Base-by-base conservation (phyloP, 805 yeast species). In the Spathaspora hagerdaliae region DNA sequence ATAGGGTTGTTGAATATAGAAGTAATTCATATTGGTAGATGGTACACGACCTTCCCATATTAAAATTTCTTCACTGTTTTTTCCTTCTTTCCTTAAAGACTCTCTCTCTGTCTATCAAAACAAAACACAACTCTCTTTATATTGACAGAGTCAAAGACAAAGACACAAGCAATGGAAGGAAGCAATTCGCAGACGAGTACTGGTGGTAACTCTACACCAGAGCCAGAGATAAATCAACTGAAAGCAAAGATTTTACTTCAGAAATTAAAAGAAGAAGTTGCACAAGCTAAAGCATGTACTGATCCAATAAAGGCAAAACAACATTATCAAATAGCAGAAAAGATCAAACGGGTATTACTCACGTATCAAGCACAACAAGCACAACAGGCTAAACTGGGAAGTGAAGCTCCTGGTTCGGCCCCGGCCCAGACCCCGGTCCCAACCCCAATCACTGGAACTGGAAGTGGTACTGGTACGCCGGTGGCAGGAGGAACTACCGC, bases 301-400 rank as follows among this genome's bases (percentile, higher is more conserved):
- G 78, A 75, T 26, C 74, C 83, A 0, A 81, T 77, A 0, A 79
- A 72, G 47, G 89, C 88, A 14, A 77, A 78, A 53, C 82, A 80
- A 50, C 84, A 83, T 53, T 64, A 79, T 53, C 72, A 71, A 48
- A 79, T 78, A 50, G 89, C 88, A 3, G 81, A 83, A 38, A 76
- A 75, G 44, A 80, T 85, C 51, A 83, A 80, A 58, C 78, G 77
- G 38, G 70, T 84, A 31, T 69, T 85, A 56, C 67, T 82, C 42
- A 78, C 76, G 45, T 80, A 77, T 54, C 78, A 75, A 49, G 71
- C 69, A 13, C 79, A 78, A 51, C 73, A 75, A 54, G 55, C 57
- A 35, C 67, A 57, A 3, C 52, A 50, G 45, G 37, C 44, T 40
- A 47, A 44, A 26, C 39, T 38, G n/a, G 24, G 14, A 2, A 24